phyloP scores from a whole-genome alignment of 2,329 filamentous ascomycete species.

The Parafenestella ontariensis region DNA sequence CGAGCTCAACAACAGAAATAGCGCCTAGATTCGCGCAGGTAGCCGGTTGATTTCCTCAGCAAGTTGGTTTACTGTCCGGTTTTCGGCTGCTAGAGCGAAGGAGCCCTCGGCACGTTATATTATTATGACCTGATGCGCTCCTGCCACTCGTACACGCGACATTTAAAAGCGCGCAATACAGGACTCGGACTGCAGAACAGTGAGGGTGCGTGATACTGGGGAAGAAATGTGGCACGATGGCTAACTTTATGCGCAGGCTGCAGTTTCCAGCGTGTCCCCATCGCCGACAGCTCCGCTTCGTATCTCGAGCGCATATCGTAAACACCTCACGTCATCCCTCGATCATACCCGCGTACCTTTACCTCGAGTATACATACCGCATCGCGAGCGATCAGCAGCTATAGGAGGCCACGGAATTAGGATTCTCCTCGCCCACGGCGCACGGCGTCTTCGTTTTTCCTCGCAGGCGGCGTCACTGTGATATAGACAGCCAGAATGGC shows the following conservation, averaged over 20 bases:
- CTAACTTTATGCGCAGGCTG: conserved; percentile 15
- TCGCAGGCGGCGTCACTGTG: neutral
- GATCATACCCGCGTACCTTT: conserved; percentile 13
- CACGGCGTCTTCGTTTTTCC: neutral
- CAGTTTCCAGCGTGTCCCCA: conserved; percentile 17
- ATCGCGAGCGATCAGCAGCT: conserved; percentile 2
- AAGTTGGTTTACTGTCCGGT: conserved; percentile 8
- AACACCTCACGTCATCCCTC: conserved; percentile 15
- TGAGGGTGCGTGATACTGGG: conserved; percentile 2
- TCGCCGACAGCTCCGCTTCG: conserved; percentile 12
- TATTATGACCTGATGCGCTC: conserved; percentile 24
- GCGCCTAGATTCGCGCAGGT: conserved; percentile 31
- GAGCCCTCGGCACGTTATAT: neutral
- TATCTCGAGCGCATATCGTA: conserved; percentile 14
- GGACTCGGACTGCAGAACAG: neutral
- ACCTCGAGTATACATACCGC: conserved; percentile 14
- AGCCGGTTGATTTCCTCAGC: conserved; percentile 18
- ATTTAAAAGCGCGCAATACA: neutral
- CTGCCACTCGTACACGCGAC: conserved; percentile 15
- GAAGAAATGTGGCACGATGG: neutral
- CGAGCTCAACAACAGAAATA: conserved; percentile 46
- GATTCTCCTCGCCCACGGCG: neutral
- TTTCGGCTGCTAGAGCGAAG: conserved; percentile 23
- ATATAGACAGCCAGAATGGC: conserved; percentile 18
- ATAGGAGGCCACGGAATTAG: conserved; percentile 11